Evolutionary conservation across 306 rosid species (phyloP).

Genomic region (Fragaria nilgerrensis): DNA sequence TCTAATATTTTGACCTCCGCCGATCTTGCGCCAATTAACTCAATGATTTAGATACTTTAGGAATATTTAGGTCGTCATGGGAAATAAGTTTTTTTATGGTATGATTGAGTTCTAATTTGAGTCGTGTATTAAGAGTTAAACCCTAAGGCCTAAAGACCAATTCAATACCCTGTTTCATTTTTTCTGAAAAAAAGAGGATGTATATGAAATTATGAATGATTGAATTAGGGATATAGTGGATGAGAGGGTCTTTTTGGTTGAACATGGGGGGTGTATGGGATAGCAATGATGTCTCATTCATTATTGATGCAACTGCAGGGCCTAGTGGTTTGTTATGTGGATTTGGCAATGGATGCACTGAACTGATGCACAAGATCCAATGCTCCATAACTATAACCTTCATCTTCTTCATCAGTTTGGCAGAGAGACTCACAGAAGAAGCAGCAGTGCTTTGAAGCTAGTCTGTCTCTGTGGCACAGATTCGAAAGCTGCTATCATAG

Average conservation of each 20-base stretch:
- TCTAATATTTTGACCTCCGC: slow-evolving; percentile 4
- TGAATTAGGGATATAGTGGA: background rate
- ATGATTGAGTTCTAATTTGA: background rate
- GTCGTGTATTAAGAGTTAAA: background rate
- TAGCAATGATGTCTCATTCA: background rate
- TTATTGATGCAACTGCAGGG: background rate
- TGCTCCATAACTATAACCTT: slow-evolving; percentile 25
- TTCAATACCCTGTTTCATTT: background rate
- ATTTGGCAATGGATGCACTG: background rate
- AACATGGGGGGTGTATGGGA: background rate
- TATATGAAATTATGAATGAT: background rate
- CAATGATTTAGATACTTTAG: background rate
- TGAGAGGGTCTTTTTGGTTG: background rate
- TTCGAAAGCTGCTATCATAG: slow-evolving; percentile 19
- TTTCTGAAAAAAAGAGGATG: background rate
- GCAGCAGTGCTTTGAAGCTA: background rate
- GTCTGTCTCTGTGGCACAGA: background rate
- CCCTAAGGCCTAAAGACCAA: background rate
- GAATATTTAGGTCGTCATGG: background rate
- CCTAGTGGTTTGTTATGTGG: background rate
- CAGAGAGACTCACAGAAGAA: slow-evolving; percentile 21
- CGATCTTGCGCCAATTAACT: background rate
- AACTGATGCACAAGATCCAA: slow-evolving; percentile 14
- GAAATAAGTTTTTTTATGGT: background rate
- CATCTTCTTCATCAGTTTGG: background rate